phyloP scores from a whole-genome alignment of 768 basidiomycete species.

The Phlegmacium glaucopus region DNA sequence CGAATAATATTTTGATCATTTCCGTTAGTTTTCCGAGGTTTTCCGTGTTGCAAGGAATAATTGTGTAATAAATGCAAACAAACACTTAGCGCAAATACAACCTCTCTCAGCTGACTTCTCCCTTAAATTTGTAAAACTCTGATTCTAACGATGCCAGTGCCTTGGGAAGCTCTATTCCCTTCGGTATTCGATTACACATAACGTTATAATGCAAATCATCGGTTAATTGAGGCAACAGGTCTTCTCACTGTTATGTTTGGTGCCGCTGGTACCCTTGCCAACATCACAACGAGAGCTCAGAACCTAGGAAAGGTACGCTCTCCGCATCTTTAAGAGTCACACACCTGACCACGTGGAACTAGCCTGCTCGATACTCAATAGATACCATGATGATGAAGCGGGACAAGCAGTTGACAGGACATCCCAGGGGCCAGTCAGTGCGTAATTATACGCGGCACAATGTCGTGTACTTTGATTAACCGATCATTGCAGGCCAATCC shows the following conservation, averaged over 20 bases:
- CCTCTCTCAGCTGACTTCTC: too few species aligned
- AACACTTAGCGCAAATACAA: too few species aligned
- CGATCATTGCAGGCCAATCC: conserved; percentile 56
- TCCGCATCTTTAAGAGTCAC: neutral
- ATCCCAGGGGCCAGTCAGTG: conserved; percentile 82
- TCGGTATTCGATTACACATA: conserved; percentile 49
- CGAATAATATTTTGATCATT: too few species aligned
- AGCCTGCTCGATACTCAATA: conserved; percentile 83
- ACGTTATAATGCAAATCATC: neutral
- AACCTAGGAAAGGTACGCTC: conserved; percentile 84
- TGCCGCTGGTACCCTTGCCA: conserved; percentile 84
- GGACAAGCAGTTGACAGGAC: conserved; percentile 85
- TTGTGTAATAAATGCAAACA: conserved; percentile 6
- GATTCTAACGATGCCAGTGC: conserved; percentile 74
- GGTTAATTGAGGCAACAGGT: conserved; percentile 38
- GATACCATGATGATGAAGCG: conserved; percentile 96
- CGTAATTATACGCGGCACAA: conserved; percentile 23
- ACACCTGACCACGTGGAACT: neutral
- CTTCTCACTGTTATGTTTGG: conserved; percentile 87
- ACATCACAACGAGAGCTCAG: conserved; percentile 71
- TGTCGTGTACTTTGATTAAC: neutral
- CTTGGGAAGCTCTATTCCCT: conserved; percentile 98
- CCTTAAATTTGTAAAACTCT: neutral
- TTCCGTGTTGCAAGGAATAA: too few species aligned
- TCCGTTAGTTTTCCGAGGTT: too few species aligned